Evolutionary conservation across 495 filamentous ascomycete species (phyloP).

Genomic region (Neurospora africana): DNA sequence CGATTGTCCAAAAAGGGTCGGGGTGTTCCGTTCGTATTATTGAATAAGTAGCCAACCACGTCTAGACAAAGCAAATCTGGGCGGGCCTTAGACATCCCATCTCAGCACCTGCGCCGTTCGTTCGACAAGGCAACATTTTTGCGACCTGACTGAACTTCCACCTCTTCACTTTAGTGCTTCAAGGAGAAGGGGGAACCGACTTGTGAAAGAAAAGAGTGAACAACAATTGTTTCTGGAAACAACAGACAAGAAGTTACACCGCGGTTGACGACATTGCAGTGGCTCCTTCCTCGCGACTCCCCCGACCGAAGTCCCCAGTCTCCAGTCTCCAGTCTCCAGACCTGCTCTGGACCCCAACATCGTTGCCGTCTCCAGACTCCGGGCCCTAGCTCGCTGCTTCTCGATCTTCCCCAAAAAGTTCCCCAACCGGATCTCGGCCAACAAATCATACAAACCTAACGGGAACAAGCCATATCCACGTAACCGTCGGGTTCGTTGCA

Average conservation of each 20-base stretch:
- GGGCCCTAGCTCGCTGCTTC: neutral
- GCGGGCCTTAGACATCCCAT: neutral
- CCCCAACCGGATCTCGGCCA: neutral
- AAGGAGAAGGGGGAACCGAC: neutral
- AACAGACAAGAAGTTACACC: neutral
- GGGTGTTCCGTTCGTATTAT: neutral
- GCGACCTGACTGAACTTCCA: neutral
- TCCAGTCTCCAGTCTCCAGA: neutral
- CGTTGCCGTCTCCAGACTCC: neutral
- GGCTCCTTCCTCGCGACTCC: neutral
- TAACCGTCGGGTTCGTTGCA: neutral
- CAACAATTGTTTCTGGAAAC: neutral
- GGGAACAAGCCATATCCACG: neutral
- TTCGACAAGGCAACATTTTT: neutral
- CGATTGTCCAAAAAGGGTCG: neutral
- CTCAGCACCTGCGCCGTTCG: neutral
- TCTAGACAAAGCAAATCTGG: neutral
- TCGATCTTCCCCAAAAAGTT: conserved; percentile 1
- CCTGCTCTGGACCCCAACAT: neutral
- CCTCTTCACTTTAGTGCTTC: neutral
- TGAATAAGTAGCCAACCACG: neutral
- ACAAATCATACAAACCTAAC: neutral
- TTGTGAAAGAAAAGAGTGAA: neutral
- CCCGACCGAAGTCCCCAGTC: neutral
- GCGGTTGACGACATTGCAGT: neutral